These are phyloP conservation scores for Vicia villosa DNA, from an alignment of 306 rosid species.

Conservation along the genomic window DNA sequence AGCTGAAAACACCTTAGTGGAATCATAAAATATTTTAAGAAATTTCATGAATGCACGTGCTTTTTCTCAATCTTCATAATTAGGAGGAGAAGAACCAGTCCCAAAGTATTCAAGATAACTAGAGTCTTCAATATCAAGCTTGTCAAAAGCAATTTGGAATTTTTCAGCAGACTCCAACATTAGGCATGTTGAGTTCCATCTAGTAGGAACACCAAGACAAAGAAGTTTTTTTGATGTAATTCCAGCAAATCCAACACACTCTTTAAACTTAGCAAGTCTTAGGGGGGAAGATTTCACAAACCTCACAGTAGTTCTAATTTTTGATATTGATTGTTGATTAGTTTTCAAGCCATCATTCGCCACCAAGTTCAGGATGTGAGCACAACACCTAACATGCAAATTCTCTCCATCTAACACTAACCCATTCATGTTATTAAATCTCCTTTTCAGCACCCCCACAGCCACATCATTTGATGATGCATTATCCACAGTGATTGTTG, in stretches of 20 bases:
- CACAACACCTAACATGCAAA: background rate
- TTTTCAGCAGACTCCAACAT: background rate
- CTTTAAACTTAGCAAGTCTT: too few relatives aligned
- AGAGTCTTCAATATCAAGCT: background rate
- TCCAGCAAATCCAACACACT: too few relatives aligned
- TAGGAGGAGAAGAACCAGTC: background rate
- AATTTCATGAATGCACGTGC: background rate
- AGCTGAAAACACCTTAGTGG: background rate
- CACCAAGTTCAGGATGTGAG: background rate
- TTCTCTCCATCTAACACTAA: background rate
- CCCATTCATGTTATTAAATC: background rate
- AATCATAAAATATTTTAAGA: background rate
- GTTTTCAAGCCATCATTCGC: background rate
- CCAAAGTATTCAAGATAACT: background rate
- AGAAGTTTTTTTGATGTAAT: too few relatives aligned
- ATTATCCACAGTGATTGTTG: background rate
- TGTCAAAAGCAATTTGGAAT: background rate
- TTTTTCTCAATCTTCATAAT: background rate
- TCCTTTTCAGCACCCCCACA: background rate
- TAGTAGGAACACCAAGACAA: too few relatives aligned
- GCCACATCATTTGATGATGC: background rate
- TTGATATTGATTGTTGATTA: background rate
- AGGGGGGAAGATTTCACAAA: background rate
- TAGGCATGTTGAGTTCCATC: background rate
- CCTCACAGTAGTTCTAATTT: background rate